Base-by-base conservation (phyloP, 2,329 filamentous ascomycete species). In the Aspergillus latus region DNA sequence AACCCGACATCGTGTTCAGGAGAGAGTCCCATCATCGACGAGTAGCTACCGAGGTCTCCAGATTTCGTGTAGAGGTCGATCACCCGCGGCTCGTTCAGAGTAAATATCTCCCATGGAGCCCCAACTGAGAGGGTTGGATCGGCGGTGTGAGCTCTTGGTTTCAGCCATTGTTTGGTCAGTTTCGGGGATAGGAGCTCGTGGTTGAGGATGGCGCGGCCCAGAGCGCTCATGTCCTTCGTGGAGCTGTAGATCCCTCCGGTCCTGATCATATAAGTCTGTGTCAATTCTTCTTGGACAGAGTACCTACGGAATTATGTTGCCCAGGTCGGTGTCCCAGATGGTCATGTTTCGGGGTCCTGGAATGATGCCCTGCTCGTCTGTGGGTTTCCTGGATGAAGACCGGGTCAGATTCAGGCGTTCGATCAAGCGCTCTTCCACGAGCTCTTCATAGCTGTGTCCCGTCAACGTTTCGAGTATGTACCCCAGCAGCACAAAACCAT, bases 121-220 rank as follows among this genome's bases (percentile, higher is more conserved):
- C 76, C 74, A 1, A 79, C 67, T 1, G 72, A 70, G 9, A 73
- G 70, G 39, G 64, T 58, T 0, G 75, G 61, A 32, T 76, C 74
- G 4, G 76, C 69, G 0, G 73, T 75, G 26, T 75, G 67, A 2
- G 70, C 62, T 0, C 63, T 60, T 0, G 78, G 78, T 49, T 77
- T 77, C 21, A 81, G 66, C 78, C 78, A 80, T 34, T 75, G 68
- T n/a, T 74, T 69, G 0, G 78, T 79, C 11, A 68, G n/a, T n/a
- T n/a, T 21, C 21, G 68, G 61, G 0, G 70, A 57, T 0, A 80
- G 62, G 1, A 79, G 64, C 0, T 68, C 69, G 15, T 71, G 74
- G 9, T 64, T 63, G 16, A 80, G 67, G 58, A 80, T 78, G 21
- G 74, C 72, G 2, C 73, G 74, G n/a, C 77, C 76, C n/a, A 80